phyloP scores from a whole-genome alignment of 805 yeast genomes.

The Wickerhamomyces pijperi region DNA sequence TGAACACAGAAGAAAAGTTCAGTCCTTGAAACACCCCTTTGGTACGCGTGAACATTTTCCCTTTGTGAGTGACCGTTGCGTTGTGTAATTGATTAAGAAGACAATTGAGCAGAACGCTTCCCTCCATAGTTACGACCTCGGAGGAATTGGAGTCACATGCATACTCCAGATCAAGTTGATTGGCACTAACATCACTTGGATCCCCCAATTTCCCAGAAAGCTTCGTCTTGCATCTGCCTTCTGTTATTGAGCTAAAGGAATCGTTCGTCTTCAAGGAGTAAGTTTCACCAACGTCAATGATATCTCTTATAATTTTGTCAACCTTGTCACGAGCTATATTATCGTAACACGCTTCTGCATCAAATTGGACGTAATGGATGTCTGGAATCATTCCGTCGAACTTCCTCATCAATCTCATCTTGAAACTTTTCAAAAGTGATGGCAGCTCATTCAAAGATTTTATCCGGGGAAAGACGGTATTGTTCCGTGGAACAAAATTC shows the following conservation, averaged over 20 bases:
- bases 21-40: slow-evolving; percentile 82
- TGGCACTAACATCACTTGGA: too few species aligned
- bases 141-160: not conserved
- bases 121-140: not conserved
- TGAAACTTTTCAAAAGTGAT: slow-evolving; percentile 26
- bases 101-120: not conserved
- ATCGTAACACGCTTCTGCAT: slow-evolving; percentile 70
- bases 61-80: slow-evolving; percentile 31
- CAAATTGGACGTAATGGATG: slow-evolving; percentile 56
- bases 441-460: slow-evolving; percentile 37
- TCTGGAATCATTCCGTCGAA: slow-evolving; percentile 20
- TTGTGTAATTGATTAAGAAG: slow-evolving; percentile 34
- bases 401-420: slow-evolving; percentile 11
- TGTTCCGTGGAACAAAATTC: not conserved
- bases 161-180: not conserved
- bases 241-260: not conserved
- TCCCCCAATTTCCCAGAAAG: not conserved
- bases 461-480: slow-evolving; percentile 24
- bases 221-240: not conserved
- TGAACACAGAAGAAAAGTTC: slow-evolving; percentile 60
- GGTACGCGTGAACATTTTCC: slow-evolving; percentile 32
- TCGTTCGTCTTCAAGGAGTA: not conserved
- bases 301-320: slow-evolving; percentile 21
- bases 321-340: slow-evolving; percentile 42
- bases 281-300: slow-evolving; percentile 17